Evolutionary conservation across 768 basidiomycete genomes (phyloP), one percentile per base, ranked within the genome.

Genomic region (Pisolithus albus): DNA sequence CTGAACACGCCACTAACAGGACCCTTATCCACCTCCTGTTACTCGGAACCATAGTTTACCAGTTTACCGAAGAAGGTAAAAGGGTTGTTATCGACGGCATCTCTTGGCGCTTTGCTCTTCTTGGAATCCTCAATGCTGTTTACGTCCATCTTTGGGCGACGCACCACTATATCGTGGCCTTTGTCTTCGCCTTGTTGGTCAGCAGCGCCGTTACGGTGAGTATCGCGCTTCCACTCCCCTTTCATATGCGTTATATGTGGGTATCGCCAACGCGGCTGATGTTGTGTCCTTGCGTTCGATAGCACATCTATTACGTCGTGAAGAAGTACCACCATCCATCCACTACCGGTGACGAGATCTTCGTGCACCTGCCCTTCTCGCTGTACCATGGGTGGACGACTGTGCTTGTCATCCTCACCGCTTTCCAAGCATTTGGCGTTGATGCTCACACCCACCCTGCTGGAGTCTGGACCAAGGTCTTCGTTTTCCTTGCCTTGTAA

Each of bases 371-470:
- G 16, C 96, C 96, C 2, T 97, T 98, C 80, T 93, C 89, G 2
- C 82, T 97, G 45, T 96, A 88, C 71, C 92, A 96, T 62, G 94
- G 92, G 36, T 92, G 89, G 88, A 88, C 84, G 10, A 90, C 89
- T 49, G 82, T 92, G 53, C 80, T 90, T 48, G 82, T 92, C 52
- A 67, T 93, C 60, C 69, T 93, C 57, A 84, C 87, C 39, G 88
- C 78, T 2, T 94, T 94, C 61, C 85, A 92, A 57, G 92, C 92
- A 0, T 94, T 94, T 60, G 94, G 95, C 57, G 81, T 84, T 53
- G 77, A 94, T 64, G 83, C 88, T 0, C 63, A 75, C 53, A 67
- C 64, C 52, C 72, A 86, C 51, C 70, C 64, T 30, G 84, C 90
- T 3, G 91, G 92, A 38, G 71, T 92, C 52, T 92, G 90, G 85